Conservation (phyloP, 1,284 basidiomycete genomes). For the Termitomyces sp. region DNA sequence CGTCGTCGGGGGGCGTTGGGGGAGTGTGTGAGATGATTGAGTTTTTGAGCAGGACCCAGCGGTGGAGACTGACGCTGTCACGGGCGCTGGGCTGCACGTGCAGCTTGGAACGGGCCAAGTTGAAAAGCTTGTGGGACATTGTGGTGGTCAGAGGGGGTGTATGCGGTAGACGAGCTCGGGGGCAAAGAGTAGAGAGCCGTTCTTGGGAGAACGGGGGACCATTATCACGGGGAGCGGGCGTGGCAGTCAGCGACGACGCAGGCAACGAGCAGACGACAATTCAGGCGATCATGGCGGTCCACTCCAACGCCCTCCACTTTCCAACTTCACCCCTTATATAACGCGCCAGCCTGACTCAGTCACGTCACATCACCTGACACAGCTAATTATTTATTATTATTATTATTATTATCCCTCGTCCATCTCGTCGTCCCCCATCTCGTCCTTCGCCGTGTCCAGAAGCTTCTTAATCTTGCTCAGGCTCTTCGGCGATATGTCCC, state of each 20-base stretch:
- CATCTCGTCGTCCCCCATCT: slow-evolving; percentile 63
- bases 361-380: neutral
- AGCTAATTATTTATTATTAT: too few species aligned
- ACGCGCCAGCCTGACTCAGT: slow-evolving; percentile 18
- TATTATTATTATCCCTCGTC: slow-evolving; percentile 57
- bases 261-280: slow-evolving; percentile 14
- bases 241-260: slow-evolving; percentile 5
- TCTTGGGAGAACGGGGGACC: slow-evolving; percentile 75
- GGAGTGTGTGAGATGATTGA: slow-evolving; percentile 46
- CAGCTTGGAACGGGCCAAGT: slow-evolving; percentile 71
- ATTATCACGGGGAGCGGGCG: slow-evolving; percentile 48
- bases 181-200: slow-evolving; percentile 81
- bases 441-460: slow-evolving; percentile 64
- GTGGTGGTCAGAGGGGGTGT: slow-evolving; percentile 45
- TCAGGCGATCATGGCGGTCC: slow-evolving; percentile 36
- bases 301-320: too few species aligned
- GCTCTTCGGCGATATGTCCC: slow-evolving; percentile 80
- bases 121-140: slow-evolving; percentile 46
- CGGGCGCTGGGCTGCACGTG: slow-evolving; percentile 53
- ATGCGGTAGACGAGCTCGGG: slow-evolving; percentile 81
- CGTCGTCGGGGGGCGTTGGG: slow-evolving; percentile 36
- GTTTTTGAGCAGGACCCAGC: slow-evolving; percentile 83
- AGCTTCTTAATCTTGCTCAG: slow-evolving; percentile 73
- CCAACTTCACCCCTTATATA: slow-evolving; percentile 24
- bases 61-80: slow-evolving; percentile 71